These are phyloP conservation scores for Protomyces inundatus DNA, from an alignment of 1,139 yeast genomes.

Conservation along the genomic window DNA sequence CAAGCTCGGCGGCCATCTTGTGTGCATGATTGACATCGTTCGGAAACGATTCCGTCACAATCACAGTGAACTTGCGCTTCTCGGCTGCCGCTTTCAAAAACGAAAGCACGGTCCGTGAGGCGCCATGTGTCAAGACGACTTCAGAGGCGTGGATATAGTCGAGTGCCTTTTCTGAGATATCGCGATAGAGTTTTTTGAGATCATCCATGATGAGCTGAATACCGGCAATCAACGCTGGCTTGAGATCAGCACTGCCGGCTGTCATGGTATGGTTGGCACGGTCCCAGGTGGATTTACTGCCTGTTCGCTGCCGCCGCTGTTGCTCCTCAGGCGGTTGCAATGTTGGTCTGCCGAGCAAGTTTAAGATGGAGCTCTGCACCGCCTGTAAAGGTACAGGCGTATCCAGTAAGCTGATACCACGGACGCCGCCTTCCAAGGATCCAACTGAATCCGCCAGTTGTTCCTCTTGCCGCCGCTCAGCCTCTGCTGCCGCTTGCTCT, in stretches of 20 bases:
- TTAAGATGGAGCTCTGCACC: background rate
- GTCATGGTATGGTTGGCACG: background rate
- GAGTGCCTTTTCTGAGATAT: constrained; percentile 80
- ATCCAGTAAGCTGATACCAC: background rate
- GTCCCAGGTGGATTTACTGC: background rate
- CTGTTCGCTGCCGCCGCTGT: background rate
- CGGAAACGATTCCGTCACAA: constrained; percentile 80
- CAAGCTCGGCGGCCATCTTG: constrained; percentile 68
- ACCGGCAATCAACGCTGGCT: constrained; percentile 89
- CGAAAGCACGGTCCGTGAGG: constrained; percentile 83
- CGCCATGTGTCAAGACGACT: constrained; percentile 85
- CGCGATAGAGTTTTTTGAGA: constrained; percentile 81
- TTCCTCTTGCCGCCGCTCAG: constrained; percentile 6
- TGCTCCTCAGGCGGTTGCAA: too few relatives aligned
- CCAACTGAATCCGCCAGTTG: background rate
- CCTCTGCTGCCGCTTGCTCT: constrained; percentile 51
- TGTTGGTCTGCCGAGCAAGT: background rate
- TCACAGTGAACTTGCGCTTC: constrained; percentile 84
- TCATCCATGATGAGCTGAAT: constrained; percentile 91
- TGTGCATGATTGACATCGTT: constrained; percentile 74
- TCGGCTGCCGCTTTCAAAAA: constrained; percentile 81
- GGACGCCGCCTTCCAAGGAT: background rate
- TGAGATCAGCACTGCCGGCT: constrained; percentile 39
- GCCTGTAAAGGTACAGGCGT: background rate
- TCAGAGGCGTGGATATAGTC: constrained; percentile 95